These are phyloP conservation scores for Cyphellophora attinorum DNA, from an alignment of 2,329 filamentous ascomycete species.

Conservation along the genomic window DNA sequence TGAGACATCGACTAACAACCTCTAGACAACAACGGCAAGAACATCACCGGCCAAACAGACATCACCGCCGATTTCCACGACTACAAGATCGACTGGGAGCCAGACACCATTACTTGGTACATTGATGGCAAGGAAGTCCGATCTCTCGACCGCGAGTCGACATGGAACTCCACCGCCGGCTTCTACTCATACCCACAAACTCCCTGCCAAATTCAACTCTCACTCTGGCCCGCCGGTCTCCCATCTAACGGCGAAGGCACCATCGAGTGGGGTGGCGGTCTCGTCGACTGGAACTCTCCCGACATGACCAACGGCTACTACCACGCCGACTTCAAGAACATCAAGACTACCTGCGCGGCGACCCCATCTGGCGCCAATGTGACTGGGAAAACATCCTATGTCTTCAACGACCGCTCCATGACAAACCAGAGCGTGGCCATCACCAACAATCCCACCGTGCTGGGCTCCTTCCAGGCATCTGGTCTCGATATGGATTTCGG, in stretches of 20 bases:
- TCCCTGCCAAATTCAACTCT: constrained; percentile 81
- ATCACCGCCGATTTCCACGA: constrained; percentile 73
- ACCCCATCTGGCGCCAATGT: constrained; percentile 61
- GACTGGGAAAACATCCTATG: constrained; percentile 57
- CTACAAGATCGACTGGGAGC: constrained; percentile 89
- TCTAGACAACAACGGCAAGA: constrained; percentile 63
- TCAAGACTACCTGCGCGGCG: constrained; percentile 81
- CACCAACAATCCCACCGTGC: constrained; percentile 62
- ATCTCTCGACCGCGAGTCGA: constrained; percentile 63
- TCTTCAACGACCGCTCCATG: constrained; percentile 55
- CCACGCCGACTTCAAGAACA: constrained; percentile 67
- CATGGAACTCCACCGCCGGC: constrained; percentile 76
- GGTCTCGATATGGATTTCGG: constrained; percentile 61
- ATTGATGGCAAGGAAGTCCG: constrained; percentile 74
- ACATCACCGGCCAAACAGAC: constrained; percentile 54
- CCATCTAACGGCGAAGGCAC: constrained; percentile 72
- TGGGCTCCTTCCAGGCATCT: constrained; percentile 72
- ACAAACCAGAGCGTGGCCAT: constrained; percentile 72
- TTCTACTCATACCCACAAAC: constrained; percentile 86
- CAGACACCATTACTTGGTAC: constrained; percentile 75
- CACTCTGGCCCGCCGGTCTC: constrained; percentile 88
- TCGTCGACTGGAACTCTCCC: constrained; percentile 72
- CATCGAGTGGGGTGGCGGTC: constrained; percentile 81
- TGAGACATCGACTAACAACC: constrained; percentile 4
- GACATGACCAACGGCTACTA: constrained; percentile 88